Conservation (phyloP, 805 yeast genomes). For the Diddensiella caesifluorescens region DNA sequence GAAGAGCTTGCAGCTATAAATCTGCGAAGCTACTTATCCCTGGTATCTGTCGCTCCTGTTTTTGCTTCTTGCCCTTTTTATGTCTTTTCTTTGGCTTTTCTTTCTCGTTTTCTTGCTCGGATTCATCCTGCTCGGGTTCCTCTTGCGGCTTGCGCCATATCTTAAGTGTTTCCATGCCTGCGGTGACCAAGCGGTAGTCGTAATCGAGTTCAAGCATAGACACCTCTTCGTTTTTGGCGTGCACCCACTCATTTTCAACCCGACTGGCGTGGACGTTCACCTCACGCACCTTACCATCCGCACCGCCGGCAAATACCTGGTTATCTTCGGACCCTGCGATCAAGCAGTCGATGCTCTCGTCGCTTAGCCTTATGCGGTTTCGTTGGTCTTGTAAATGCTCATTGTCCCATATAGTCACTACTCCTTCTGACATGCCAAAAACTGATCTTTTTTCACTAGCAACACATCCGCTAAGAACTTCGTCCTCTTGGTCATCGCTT, state of each 20-base stretch:
- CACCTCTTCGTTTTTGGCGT: slow-evolving; percentile 48
- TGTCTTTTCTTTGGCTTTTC: slow-evolving; percentile 15
- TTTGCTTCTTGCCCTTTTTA: slow-evolving; percentile 14
- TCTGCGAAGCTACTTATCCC: slow-evolving; percentile 23
- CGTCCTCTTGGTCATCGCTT: slow-evolving; percentile 92
- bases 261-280: slow-evolving; percentile 61
- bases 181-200: slow-evolving; percentile 72
- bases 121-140: slow-evolving; percentile 13
- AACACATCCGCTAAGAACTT: slow-evolving; percentile 67
- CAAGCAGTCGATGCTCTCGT: slow-evolving; percentile 23
- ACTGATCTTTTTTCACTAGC: slow-evolving; percentile 58
- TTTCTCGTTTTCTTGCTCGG: slow-evolving; percentile 11
- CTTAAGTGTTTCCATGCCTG: slow-evolving; percentile 76
- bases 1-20: slow-evolving; percentile 16
- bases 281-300: slow-evolving; percentile 49
- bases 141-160: slow-evolving; percentile 52
- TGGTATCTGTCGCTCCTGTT: slow-evolving; percentile 9
- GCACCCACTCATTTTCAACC: slow-evolving; percentile 30
- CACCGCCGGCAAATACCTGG: slow-evolving; percentile 24
- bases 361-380: slow-evolving; percentile 60
- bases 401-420: slow-evolving; percentile 81
- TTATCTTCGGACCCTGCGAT: slow-evolving; percentile 22
- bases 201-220: slow-evolving; percentile 70
- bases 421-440: slow-evolving; percentile 90
- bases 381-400: slow-evolving; percentile 64